Conservation (phyloP, 1,284 basidiomycete species). For the Marasmius sp. region DNA sequence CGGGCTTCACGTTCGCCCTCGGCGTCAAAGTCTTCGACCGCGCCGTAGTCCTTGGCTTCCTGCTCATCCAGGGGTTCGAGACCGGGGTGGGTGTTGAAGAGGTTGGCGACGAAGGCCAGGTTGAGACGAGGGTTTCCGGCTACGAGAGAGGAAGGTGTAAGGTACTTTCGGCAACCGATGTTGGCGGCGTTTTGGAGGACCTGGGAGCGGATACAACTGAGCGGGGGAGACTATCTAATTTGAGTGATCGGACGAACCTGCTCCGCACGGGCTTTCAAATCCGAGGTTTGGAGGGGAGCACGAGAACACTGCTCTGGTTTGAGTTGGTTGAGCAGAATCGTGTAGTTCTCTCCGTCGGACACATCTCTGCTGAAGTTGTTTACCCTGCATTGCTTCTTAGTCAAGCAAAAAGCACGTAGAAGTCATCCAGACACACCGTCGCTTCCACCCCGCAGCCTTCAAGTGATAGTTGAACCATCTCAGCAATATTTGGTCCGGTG, state of each 20-base stretch:
- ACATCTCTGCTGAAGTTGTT: conserved; percentile 97
- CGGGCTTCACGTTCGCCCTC: conserved; percentile 98
- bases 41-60: conserved; percentile 79
- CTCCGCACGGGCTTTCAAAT: conserved; percentile 85
- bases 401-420: background rate
- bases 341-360: conserved; percentile 96
- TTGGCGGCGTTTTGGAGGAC: conserved; percentile 91
- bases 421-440: conserved; percentile 51
- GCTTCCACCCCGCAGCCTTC: conserved; percentile 90
- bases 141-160: conserved; percentile 89
- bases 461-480: conserved; percentile 99
- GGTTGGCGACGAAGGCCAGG: conserved; percentile 96
- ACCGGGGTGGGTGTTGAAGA: conserved; percentile 97
- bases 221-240: background rate
- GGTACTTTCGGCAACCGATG: conserved; percentile 95
- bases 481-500: conserved; percentile 95
- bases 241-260: conserved; percentile 42
- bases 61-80: conserved; percentile 92
- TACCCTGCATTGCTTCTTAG: conserved; percentile 56
- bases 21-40: conserved; percentile 96
- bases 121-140: conserved; percentile 98
- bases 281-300: conserved; percentile 85
- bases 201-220: conserved; percentile 23
- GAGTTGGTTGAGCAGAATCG: conserved; percentile 91
- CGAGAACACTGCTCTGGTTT: conserved; percentile 93